These are phyloP conservation scores for Lyophyllum semitale DNA, from an alignment of 768 basidiomycete species.

Conservation along the genomic window DNA sequence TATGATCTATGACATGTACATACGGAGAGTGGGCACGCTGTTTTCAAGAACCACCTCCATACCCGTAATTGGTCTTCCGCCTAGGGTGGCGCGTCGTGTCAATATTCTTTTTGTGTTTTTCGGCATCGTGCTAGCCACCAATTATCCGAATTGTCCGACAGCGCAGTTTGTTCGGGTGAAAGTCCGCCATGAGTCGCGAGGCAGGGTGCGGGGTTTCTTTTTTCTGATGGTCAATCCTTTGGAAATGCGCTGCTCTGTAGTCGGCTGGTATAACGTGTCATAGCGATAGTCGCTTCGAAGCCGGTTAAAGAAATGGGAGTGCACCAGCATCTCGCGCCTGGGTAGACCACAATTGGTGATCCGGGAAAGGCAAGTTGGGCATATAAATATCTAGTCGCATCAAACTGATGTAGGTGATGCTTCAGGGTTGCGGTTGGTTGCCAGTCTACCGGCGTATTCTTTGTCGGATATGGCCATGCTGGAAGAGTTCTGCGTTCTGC, in stretches of 20 bases:
- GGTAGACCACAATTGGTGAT: background rate
- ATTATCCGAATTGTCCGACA: background rate
- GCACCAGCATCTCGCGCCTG: background rate
- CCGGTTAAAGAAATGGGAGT: background rate
- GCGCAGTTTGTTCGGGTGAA: background rate
- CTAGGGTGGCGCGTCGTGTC: background rate
- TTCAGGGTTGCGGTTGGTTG: background rate
- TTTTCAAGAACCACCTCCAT: background rate
- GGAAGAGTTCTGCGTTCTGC: background rate
- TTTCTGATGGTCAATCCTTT: background rate
- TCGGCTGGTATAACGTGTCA: no score
- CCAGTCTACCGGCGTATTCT: background rate
- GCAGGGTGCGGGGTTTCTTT: background rate
- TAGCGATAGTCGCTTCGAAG: no score
- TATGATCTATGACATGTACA: background rate
- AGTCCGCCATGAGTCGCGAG: background rate
- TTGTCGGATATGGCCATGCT: background rate
- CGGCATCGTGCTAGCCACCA: conserved; percentile 3
- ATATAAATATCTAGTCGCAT: background rate
- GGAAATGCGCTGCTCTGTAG: no score
- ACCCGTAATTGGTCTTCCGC: background rate
- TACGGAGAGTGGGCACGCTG: background rate
- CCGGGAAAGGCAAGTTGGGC: background rate
- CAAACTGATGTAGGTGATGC: background rate
- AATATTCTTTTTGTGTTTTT: background rate